Base-by-base conservation (phyloP, 78 protist species). In the Acrasis kona region DNA sequence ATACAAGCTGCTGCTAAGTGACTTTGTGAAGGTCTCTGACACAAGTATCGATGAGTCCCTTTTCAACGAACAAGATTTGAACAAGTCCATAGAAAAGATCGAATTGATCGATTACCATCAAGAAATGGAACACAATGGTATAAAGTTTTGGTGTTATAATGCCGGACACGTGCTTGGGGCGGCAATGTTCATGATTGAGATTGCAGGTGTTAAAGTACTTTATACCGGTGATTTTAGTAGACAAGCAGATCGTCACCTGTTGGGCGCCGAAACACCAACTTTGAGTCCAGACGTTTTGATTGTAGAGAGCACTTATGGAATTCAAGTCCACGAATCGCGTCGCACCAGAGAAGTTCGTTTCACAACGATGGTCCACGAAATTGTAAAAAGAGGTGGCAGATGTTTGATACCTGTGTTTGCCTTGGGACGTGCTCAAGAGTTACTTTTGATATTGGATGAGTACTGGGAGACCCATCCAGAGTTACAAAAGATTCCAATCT, bases 131-230 rank as follows among this genome's bases (percentile, higher is more conserved):
- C 79, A 86, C 77, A 58, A 72, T 1, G 94, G 94, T 34, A 40
- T 90, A 57, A 8, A 31, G 19, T 82, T 85, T 85, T 3, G 65
- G 29, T 76, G 89, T 42, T 88, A 80, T 76, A 87, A 90, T 40
- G 98, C 98, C 0, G 99, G 99, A 3, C 99, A 96, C 79, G 99
- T 96, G 10, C 87, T 96, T 30, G 99, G 99, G 9, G 99, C 97
- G 1, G 93, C 95, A 34, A 91, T 93, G 97, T 94, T 91, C 82
- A 34, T 77, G 75, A 57, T 96, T 7, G 94, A 91, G 36, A 92
- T 96, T 41, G 95, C 96, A 0, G 97, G 98, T 32, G 83, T 84
- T 2, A 41, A 57, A 36, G 66, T 91, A 9, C 82, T 95, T 27
- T 96, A 96, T 87, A 93, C 99, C 0, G 99, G 99, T 9, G 99